Percentiles rank a stretch among this genome's conserved stretches.
Evolutionary conservation across 2,329 filamentous ascomycete genomes (phyloP).

Genomic region (Ampelomyces quisqualis): DNA sequence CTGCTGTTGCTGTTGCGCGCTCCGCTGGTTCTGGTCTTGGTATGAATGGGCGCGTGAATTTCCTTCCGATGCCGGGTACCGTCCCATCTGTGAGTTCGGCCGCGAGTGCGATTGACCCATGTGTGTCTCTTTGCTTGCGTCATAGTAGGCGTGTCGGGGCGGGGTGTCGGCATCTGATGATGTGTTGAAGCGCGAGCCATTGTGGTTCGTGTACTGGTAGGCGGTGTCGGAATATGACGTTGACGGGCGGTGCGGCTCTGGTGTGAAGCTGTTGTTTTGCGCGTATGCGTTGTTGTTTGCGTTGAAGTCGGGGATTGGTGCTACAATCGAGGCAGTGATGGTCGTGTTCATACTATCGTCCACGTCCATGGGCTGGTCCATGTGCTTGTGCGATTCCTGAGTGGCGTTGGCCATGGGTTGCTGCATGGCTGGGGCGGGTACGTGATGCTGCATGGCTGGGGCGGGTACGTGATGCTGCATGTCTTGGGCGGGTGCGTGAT

Average conservation of each 20-base stretch:
- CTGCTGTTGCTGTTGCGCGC: slow-evolving; percentile 33
- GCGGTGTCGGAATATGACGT: slow-evolving; percentile 56
- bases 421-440: not conserved
- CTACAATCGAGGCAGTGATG: slow-evolving; percentile 45
- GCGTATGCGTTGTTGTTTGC: slow-evolving; percentile 3
- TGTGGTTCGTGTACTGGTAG: slow-evolving; percentile 43
- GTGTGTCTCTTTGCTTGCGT: slow-evolving; percentile 36
- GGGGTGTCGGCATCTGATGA: slow-evolving; percentile 52
- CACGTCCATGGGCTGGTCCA: slow-evolving; percentile 43
- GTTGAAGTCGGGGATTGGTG: slow-evolving; percentile 44
- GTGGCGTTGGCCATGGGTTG: not conserved
- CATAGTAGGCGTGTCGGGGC: slow-evolving; percentile 40
- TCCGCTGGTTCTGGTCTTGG: slow-evolving; percentile 52
- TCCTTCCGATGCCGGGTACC: slow-evolving; percentile 50
- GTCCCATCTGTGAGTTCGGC: slow-evolving; percentile 54
- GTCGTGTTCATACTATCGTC: slow-evolving; percentile 53
- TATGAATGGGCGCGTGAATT: slow-evolving; percentile 43
- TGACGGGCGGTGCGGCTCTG: slow-evolving; percentile 53
- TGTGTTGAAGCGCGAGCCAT: slow-evolving; percentile 46
- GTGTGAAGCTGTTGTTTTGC: slow-evolving; percentile 36
- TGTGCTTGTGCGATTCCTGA: slow-evolving; percentile 36
- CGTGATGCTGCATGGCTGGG: slow-evolving; percentile 1
- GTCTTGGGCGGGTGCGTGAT: not conserved
- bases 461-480: not conserved
- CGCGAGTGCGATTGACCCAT: slow-evolving; percentile 44